Conservation (phyloP, 2,329 filamentous ascomycete species). For the Drechslerella stenobrocha region DNA sequence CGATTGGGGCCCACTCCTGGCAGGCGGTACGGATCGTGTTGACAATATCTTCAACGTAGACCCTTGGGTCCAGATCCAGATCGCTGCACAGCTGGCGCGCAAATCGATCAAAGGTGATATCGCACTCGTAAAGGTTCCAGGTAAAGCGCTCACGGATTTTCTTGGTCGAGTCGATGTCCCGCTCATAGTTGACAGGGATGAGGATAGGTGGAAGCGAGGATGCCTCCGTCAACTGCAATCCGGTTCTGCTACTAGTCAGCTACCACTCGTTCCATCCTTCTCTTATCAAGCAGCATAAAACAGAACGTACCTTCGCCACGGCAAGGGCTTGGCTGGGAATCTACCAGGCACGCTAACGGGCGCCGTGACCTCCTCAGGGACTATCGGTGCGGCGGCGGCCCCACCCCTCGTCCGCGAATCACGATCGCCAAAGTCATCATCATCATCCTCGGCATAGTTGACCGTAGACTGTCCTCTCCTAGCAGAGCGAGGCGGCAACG, state of each 20-base stretch:
- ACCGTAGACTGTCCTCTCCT: constrained; percentile 95
- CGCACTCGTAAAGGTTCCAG: constrained; percentile 94
- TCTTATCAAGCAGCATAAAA: no score
- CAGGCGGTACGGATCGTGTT: constrained; percentile 92
- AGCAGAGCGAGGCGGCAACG: constrained; percentile 59
- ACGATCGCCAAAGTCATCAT: constrained; percentile 69
- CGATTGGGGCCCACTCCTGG: constrained; percentile 93
- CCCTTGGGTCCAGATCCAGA: constrained; percentile 72
- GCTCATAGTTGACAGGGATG: constrained; percentile 93
- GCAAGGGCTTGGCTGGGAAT: constrained; percentile 31
- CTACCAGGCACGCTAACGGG: constrained; percentile 49
- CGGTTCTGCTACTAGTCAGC: constrained; percentile 57
- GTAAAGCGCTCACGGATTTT: constrained; percentile 92
- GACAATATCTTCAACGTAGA: constrained; percentile 78
- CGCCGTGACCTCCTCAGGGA: constrained; percentile 49
- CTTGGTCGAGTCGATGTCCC: constrained; percentile 76
- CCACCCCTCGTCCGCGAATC: constrained; percentile 16
- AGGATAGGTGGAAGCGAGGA: constrained; percentile 82
- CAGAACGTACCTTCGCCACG: constrained; percentile 42
- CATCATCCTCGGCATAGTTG: constrained; percentile 97
- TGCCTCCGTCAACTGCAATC: constrained; percentile 66
- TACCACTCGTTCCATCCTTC: no score
- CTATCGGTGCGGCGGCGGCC: constrained; percentile 24
- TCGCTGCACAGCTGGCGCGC: constrained; percentile 89
- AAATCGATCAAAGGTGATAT: constrained; percentile 94